Percentiles rank a stretch among this genome's conserved stretches.
Conservation (phyloP, 2,329 filamentous ascomycete genomes). For the Penicillium sp. region DNA sequence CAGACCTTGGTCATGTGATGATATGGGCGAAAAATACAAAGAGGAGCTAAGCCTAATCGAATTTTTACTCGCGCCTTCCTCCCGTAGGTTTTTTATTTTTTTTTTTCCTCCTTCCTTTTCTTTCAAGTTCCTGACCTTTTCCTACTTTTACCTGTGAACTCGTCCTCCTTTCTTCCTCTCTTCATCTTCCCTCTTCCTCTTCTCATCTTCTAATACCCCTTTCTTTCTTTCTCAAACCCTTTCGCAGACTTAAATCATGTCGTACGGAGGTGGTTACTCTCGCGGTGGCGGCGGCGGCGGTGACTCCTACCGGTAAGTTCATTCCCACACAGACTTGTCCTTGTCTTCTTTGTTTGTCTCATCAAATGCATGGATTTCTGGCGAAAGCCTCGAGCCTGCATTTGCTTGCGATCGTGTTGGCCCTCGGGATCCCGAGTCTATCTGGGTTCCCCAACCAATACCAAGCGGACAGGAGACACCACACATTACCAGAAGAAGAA, state of each 20-base stretch:
- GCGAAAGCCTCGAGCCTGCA: neutral
- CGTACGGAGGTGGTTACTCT: constrained; percentile 60
- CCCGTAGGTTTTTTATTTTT: constrained; percentile 27
- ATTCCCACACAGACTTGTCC: neutral
- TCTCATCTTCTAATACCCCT: constrained; percentile 4
- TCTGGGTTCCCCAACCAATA: neutral
- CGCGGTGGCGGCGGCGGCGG: constrained; percentile 45
- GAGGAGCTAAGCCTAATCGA: constrained; percentile 29
- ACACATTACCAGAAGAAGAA: neutral
- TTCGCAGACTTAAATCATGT: constrained; percentile 57
- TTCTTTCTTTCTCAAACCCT: constrained; percentile 2
- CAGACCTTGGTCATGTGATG: constrained; percentile 5
- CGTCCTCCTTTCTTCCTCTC: constrained; percentile 9
- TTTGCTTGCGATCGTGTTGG: neutral
- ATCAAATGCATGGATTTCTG: neutral
- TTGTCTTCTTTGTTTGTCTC: neutral
- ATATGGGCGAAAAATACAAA: constrained; percentile 1
- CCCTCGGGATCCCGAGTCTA: neutral
- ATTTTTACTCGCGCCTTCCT: constrained; percentile 27
- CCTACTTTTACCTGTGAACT: constrained; percentile 25
- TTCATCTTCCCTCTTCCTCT: constrained; percentile 3
- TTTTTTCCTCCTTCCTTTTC: constrained; percentile 21
- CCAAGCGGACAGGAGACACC: neutral
- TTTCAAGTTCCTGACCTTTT: constrained; percentile 22
- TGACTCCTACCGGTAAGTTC: constrained; percentile 53